Evolutionary conservation across 1,284 basidiomycete genomes (phyloP), one percentile per base, ranked within the genome.

Genomic region (Erythrobasidium hasegawianum): DNA sequence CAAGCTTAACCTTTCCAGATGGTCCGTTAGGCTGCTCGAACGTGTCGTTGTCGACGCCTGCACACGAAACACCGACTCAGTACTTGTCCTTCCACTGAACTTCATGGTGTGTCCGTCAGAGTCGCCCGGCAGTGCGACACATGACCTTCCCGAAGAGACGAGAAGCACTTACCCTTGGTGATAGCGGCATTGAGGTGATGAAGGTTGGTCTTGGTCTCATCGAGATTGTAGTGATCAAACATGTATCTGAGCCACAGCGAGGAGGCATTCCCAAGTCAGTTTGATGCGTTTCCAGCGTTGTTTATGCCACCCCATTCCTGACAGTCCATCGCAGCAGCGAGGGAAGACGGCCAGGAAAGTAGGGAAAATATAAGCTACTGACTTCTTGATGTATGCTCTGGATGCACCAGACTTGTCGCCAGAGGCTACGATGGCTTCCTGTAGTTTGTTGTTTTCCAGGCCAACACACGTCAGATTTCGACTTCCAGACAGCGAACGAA

Each of bases 381-480:
- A 67, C 64, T 67, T 67, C 57, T 67, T 67, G 64, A 67, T 67
- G 64, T 18, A 58, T 2, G 55, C 11, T 1, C 64, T 45, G 9
- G 64, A 67, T 1, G 53, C 64, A 27, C 64, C 64, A 9, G 57
- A 38, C 10, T 54, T 27, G 57, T 67, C 64, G 38, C 41, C 52
- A 1, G 50, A 47, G 22, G 64, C 49, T 40, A 57, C 27, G 57
- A 67, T 67, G 55, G 64, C 57, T 53, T 67, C 64, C 64, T 67
- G 64, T 39, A 26, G 24, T 4, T 11, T 50, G 26, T 27, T 27
- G 22, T n/a, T 16, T 18, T 47, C 43, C 43, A 47, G 43, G 43
- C 33, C 13, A 26, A 9, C 13, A 53, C n/a, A 40, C n/a, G 60
- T 24, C 4, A 40, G 29, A 20, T 4, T 18, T 9, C 50, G 29